Evolutionary conservation across 2,329 filamentous ascomycete genomes (phyloP), one percentile per base, ranked within the genome.

Genomic region (Gaeumannomyces sp.): DNA sequence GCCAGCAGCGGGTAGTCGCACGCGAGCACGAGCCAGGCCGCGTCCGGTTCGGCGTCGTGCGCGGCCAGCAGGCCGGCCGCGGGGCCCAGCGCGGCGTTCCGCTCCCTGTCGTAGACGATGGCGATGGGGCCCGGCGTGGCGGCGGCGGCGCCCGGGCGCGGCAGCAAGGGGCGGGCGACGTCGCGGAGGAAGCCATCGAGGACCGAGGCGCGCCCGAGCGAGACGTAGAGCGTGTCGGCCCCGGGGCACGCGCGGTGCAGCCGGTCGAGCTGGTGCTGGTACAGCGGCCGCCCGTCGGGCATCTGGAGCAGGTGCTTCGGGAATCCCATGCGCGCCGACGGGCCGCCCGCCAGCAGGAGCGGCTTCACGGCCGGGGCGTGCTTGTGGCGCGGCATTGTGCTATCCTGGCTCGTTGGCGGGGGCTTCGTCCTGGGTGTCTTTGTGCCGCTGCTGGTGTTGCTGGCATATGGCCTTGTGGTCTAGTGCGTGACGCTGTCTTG

Each of bases 1-100:
- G 70, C 69, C 7, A 77, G 64, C 8, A 76, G 68, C 1, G 76
- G 75, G 66, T 72, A 77, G 60, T 76, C 72, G 63, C 73, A 76
- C 2, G 72, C 71, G 5, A 75, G 64, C 13, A 76, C 71, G 5
- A 77, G 68, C 74, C 73, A 78, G 28, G 67, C 70, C 0, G 70
- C 67, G n/a, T 68, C 59, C 25, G 69, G 70, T 33, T 72, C 68
- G 19, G 64, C 29, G 22, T 53, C 45, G 66, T 76, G 70, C 3
- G 74, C 76, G 19, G 73, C 69, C 8, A 76, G 65, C 1, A 77
- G 70, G 0, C 74, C 74, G 13, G 66, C 60, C 3, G 28, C 45
- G 7, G 45, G 61, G 8, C 61, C 25, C 6, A 22, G 19, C 11
- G 22, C 28, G 16, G 22, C n/a, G n/a, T n/a, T n/a, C n/a, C n/a